Percentiles rank a stretch among this genome's conserved stretches.
Evolutionary conservation across 495 filamentous ascomycete species (phyloP).

Genomic region (Penicillium diatomitis): DNA sequence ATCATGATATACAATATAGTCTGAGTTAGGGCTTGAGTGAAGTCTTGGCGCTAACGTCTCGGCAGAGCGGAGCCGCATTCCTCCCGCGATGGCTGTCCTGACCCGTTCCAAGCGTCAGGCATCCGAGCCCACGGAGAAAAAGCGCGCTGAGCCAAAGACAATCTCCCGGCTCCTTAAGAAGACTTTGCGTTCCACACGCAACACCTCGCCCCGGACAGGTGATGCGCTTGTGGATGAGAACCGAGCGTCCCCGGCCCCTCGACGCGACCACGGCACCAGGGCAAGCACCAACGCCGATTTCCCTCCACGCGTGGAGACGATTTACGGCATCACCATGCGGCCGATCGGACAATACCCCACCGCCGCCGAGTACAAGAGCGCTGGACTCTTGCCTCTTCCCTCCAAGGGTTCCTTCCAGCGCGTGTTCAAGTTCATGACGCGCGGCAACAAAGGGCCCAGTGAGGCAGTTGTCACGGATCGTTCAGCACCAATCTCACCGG

Average conservation of each 20-base stretch:
- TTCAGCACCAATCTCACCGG: conserved; percentile 8
- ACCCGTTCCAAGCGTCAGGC: conserved; percentile 3
- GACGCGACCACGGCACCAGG: conserved; percentile 7
- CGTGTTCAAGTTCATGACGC: conserved; percentile 2
- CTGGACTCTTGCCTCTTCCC: conserved; percentile 9
- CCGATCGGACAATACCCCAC: conserved; percentile 21
- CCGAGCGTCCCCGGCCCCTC: neutral
- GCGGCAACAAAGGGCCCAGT: neutral
- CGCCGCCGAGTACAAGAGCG: conserved; percentile 14
- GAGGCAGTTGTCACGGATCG: conserved; percentile 3
- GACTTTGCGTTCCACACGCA: conserved; percentile 10
- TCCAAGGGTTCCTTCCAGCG: conserved; percentile 1
- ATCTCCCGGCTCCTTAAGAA: conserved; percentile 10
- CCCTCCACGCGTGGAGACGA: conserved; percentile 3
- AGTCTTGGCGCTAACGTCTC: conserved; percentile 17
- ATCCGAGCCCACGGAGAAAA: too few species aligned
- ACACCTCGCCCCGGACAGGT: neutral
- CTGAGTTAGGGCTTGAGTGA: conserved; percentile 12
- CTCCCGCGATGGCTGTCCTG: conserved; percentile 14
- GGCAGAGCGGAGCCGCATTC: conserved; percentile 11
- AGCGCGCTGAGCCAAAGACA: conserved; percentile 4
- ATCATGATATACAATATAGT: neutral
- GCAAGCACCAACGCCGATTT: conserved; percentile 4
- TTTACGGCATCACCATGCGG: conserved; percentile 11
- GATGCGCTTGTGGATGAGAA: conserved; percentile 3